phyloP scores from a whole-genome alignment of 495 filamentous ascomycete species.

The Xylaria curta region DNA sequence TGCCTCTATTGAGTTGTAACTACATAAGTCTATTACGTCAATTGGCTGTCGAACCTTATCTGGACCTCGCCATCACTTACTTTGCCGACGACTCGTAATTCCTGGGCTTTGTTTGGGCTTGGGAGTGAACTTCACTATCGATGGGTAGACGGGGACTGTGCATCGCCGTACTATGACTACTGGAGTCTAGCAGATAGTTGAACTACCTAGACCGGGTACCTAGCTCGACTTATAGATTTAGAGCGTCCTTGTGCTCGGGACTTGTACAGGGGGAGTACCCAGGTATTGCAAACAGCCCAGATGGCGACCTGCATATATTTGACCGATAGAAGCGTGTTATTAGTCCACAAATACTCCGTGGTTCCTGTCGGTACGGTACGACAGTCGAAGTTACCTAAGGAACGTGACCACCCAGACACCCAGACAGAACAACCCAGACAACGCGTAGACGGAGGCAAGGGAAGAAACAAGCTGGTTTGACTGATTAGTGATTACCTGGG shows the following conservation, averaged over 20 bases:
- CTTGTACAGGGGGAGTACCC: background rate
- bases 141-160: conserved; percentile 3
- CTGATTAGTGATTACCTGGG: conserved; percentile 15
- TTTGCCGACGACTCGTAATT: conserved; percentile 4
- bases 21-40: conserved; percentile 20
- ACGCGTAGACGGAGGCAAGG: background rate
- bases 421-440: no score
- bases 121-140: background rate
- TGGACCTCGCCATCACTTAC: background rate
- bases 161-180: background rate
- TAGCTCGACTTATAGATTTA: background rate
- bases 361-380: conserved; percentile 7
- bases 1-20: background rate
- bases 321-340: conserved; percentile 6
- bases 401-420: conserved; percentile 7
- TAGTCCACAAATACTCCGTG: background rate
- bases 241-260: background rate
- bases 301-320: conserved; percentile 10
- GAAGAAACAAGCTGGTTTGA: background rate
- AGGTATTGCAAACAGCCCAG: background rate
- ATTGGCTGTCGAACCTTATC: conserved; percentile 5
- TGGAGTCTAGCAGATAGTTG: background rate
- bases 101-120: background rate
- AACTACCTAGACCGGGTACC: background rate
- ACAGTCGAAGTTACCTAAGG: background rate